Conservation (phyloP, 192 early-diverging fungal genomes). For the Fimicolochytrium jonesii region DNA sequence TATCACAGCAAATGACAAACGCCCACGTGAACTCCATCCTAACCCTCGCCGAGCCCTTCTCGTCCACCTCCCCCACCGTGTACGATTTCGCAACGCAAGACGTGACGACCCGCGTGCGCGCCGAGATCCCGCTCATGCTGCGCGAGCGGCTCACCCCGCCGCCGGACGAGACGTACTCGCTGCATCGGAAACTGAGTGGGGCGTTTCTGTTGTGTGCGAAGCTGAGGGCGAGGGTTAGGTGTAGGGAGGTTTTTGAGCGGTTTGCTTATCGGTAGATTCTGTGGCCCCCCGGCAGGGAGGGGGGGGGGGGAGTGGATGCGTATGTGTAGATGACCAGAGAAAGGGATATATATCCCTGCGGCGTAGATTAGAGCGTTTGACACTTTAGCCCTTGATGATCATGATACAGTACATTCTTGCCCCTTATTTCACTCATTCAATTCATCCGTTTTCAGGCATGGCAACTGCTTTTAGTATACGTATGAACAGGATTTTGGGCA, state of each 20-base stretch:
- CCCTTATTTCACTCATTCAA: too few relatives aligned
- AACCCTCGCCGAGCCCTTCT: slow-evolving; percentile 83
- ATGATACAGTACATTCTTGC: too few relatives aligned
- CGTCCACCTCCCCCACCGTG: not conserved
- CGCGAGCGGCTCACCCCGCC: slow-evolving; percentile 90
- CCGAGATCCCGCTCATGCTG: slow-evolving; percentile 93
- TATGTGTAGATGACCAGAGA: too few relatives aligned
- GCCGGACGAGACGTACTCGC: slow-evolving; percentile 95
- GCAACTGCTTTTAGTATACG: too few relatives aligned
- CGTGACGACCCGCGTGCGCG: slow-evolving; percentile 75
- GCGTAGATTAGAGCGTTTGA: not conserved
- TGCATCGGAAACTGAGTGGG: slow-evolving; percentile 92
- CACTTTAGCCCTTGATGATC: not conserved
- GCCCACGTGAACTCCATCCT: slow-evolving; percentile 89
- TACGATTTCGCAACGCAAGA: slow-evolving; percentile 84
- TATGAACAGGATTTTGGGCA: too few relatives aligned
- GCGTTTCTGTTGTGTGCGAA: slow-evolving; percentile 88
- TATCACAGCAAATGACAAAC: slow-evolving; percentile 63
- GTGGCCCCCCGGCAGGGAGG: too few relatives aligned
- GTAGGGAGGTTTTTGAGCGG: slow-evolving; percentile 32
- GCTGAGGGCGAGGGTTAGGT: slow-evolving; percentile 56
- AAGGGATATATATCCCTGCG: too few relatives aligned
- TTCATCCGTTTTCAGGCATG: too few relatives aligned
- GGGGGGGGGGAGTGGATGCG: too few relatives aligned
- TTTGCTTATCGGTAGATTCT: not conserved